Conservation (phyloP, 495 filamentous ascomycete genomes). For the Cercophora newfieldiana region DNA sequence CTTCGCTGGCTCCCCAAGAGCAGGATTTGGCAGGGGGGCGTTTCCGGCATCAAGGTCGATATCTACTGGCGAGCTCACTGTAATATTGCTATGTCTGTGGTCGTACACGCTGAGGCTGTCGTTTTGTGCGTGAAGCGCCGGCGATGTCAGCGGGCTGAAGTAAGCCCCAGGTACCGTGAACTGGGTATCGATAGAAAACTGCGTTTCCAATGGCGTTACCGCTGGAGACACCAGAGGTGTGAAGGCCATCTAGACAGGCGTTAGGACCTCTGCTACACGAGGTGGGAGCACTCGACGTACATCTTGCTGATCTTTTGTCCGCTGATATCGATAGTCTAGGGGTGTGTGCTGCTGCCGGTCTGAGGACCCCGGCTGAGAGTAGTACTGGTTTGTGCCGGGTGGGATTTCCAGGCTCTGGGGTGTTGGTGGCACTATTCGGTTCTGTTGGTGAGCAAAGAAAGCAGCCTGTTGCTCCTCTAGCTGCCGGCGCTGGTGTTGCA, state of each 20-base stretch:
- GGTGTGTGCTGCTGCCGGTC: constrained; percentile 55
- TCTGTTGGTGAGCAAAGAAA: constrained; percentile 55
- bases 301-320: constrained; percentile 74
- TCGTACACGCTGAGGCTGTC: constrained; percentile 47
- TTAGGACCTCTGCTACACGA: constrained; percentile 28
- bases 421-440: constrained; percentile 79
- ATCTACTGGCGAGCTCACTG: constrained; percentile 46
- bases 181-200: constrained; percentile 74
- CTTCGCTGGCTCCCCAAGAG: constrained; percentile 43
- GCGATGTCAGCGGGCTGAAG: constrained; percentile 92
- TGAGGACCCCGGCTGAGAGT: constrained; percentile 39
- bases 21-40: constrained; percentile 35
- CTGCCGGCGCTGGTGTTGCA: constrained; percentile 53
- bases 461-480: constrained; percentile 57
- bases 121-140: constrained; percentile 81
- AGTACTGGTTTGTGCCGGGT: constrained; percentile 60
- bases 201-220: constrained; percentile 84
- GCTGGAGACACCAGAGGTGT: constrained; percentile 94
- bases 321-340: constrained; percentile 70
- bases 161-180: constrained; percentile 85
- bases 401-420: constrained; percentile 92
- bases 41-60: constrained; percentile 43
- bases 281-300: constrained; percentile 47
- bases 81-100: constrained; percentile 38
- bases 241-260: constrained; percentile 68